Conservation (phyloP, 2,329 filamentous ascomycete species). For the Fusarium virguliforme region DNA sequence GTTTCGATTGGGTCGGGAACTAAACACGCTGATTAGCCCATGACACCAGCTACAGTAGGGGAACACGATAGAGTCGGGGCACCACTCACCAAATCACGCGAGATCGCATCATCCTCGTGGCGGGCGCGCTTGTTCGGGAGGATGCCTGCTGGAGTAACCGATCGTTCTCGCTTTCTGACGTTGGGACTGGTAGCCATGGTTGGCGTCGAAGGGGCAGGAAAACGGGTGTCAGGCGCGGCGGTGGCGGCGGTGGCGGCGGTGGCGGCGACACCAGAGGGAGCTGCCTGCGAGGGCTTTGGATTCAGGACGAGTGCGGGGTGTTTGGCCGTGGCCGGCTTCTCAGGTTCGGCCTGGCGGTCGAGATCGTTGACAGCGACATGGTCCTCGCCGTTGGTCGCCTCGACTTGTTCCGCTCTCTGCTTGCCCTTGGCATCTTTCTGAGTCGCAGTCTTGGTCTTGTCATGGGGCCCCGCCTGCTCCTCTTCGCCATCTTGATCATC, state of each 20-base stretch:
- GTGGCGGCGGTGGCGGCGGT: neutral
- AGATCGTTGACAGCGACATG: neutral
- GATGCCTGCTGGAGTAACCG: neutral
- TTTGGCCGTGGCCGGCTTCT: neutral
- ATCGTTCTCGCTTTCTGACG: slow-evolving; percentile 17
- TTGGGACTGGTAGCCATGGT: neutral
- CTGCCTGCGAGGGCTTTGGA: neutral
- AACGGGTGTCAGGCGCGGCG: neutral
- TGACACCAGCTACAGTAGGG: neutral
- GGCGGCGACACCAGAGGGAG: neutral
- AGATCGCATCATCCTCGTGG: neutral
- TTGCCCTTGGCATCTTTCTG: neutral
- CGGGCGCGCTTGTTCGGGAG: slow-evolving; percentile 14
- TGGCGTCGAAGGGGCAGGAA: neutral
- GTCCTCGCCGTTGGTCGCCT: neutral
- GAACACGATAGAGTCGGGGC: neutral
- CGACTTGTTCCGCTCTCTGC: neutral
- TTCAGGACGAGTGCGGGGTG: neutral
- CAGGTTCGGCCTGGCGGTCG: neutral
- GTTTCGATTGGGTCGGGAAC: neutral
- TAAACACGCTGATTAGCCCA: neutral
- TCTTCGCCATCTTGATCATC: neutral
- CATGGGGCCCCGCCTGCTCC: neutral
- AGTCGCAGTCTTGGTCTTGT: neutral
- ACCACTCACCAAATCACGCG: neutral